A percentile compares a stretch with the other conserved stretches of the same genome.
Conservation (phyloP, 345 rosid species). For the Psidium guajava region DNA sequence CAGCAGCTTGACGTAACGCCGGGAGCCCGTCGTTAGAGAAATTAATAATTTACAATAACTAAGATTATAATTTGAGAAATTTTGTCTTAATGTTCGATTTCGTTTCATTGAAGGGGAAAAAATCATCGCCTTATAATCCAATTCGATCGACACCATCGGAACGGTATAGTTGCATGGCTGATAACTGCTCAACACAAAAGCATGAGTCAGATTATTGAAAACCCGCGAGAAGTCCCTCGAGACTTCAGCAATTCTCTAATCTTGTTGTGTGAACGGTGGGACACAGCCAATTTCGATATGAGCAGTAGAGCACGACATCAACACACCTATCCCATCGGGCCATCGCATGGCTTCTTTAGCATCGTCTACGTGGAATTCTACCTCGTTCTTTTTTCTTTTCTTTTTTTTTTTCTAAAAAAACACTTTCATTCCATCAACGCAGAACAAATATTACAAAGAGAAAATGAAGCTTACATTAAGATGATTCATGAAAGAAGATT, state of each 20-base stretch:
- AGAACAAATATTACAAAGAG: too few species aligned
- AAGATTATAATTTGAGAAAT: not conserved
- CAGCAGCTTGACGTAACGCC: not conserved
- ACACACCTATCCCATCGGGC: not conserved
- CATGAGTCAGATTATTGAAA: not conserved
- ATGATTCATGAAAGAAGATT: too few species aligned
- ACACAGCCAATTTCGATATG: too few species aligned
- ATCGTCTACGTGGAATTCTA: not conserved
- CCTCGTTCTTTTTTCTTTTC: not conserved
- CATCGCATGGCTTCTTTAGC: not conserved
- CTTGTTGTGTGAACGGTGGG: not conserved
- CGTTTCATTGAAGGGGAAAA: not conserved
- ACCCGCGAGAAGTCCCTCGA: not conserved
- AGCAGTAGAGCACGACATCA: accelerated
- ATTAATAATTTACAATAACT: too few species aligned
- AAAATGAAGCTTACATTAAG: too few species aligned
- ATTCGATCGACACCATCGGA: not conserved
- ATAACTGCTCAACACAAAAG: not conserved
- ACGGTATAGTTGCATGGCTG: accelerated
- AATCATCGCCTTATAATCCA: too few species aligned
- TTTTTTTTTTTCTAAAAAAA: too few species aligned
- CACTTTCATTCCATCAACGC: too few species aligned
- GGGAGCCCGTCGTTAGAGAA: not conserved
- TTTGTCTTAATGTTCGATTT: not conserved
- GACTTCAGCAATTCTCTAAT: not conserved